phyloP scores from a whole-genome alignment of 805 yeast genomes.

The Tetrapisispora phaffii region DNA sequence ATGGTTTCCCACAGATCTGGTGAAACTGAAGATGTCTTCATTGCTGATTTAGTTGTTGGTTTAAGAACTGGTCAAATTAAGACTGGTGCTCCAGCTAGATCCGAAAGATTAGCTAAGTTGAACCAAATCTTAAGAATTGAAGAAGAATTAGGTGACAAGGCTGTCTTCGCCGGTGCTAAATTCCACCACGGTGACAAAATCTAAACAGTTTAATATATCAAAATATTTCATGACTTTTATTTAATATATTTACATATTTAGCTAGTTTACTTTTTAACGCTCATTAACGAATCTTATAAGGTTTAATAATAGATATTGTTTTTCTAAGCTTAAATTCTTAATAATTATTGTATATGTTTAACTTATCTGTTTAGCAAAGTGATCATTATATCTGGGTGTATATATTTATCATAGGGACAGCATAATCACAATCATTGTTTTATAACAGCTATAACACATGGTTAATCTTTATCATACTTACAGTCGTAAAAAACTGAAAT shows the following conservation, averaged over 20 bases:
- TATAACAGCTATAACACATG: too few relatives aligned
- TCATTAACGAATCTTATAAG: slow-evolving; percentile 8
- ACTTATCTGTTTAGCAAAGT: too few relatives aligned
- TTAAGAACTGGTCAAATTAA: slow-evolving; percentile 97
- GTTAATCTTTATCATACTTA: too few relatives aligned
- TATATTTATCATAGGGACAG: too few relatives aligned
- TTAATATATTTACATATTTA: slow-evolving; percentile 3
- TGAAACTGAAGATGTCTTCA: slow-evolving; percentile 97
- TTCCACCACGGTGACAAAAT: slow-evolving; percentile 54
- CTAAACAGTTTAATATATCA: slow-evolving; percentile 16
- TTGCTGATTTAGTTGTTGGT: slow-evolving; percentile 97
- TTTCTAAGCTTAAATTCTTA: slow-evolving; percentile 1
- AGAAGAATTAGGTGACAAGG: slow-evolving; percentile 97
- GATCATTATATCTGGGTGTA: too few relatives aligned
- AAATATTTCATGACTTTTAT: slow-evolving; percentile 4
- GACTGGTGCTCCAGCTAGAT: slow-evolving; percentile 99
- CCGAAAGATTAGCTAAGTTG: slow-evolving; percentile 98
- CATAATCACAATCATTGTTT: too few relatives aligned
- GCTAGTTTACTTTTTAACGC: slow-evolving; percentile 7
- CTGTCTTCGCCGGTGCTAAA: slow-evolving; percentile 86
- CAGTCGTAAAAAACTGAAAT: too few relatives aligned
- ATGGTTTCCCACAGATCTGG: slow-evolving; percentile 99
- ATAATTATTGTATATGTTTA: not conserved
- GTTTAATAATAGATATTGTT: slow-evolving; percentile 14
- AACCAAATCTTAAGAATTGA: slow-evolving; percentile 98